Evolutionary conservation across 371 early-diverging fungal species (phyloP), one percentile per base, ranked within the genome.

Genomic region (Mortierella sp.): DNA sequence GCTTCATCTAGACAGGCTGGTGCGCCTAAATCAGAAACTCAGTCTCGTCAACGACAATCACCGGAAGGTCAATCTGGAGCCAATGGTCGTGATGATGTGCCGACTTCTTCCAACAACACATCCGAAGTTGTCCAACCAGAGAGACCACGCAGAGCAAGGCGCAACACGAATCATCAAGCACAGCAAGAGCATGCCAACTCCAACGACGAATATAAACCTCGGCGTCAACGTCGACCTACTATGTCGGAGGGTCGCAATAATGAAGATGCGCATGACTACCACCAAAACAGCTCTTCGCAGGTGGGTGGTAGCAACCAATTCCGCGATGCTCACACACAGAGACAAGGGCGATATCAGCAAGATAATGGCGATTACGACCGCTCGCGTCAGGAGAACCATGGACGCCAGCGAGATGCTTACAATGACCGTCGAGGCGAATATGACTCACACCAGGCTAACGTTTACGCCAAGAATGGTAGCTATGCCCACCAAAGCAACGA

Each of bases 141-240:
- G 33, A 59, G 76, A 33, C 76, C 76, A 3, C 70, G 76, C 33
- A 45, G 76, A 28, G 33, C 70, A 32, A 64, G 76, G 22, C 60
- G 76, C 5, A 66, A 76, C 43, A 76, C 76, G 24, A 63, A 76
- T 21, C 60, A 66, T 22, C 64, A 38, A 16, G 38, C 63, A 16
- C 67, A 53, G 8, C 55, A 57, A 1, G 74, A 70, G 32, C 52
- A 65, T 3, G 22, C 32, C 24, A 41, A 11, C 1, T 21, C 57
- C 13, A 28, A 13, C 15, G 65, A 36, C 6, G 59, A 71, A 19
- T 43, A 58, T 21, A 22, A 32, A 15, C 50, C 63, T 36, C 63
- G 24, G 50, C 45, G 58, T 4, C 24, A 52, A 9, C 57, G 28
- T n/a, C 68, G 41, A 8, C 63, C 63, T 19, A 65, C 55, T 1